Conservation (phyloP, 208 protist genomes). For the Histomonas meleagridis region DNA sequence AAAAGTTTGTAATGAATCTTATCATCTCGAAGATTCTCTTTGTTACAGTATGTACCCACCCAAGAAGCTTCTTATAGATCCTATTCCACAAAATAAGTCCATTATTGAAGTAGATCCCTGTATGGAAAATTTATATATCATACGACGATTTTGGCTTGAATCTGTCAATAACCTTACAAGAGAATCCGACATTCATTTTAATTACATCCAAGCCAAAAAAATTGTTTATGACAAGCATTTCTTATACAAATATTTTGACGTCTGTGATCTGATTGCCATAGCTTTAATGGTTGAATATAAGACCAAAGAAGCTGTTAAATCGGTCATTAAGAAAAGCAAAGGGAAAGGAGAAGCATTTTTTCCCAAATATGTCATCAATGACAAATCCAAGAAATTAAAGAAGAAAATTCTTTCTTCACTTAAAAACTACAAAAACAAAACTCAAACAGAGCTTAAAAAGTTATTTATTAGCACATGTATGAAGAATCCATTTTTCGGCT, state of each 20-base stretch:
- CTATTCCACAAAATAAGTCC: not conserved
- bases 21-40: not conserved
- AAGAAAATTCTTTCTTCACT: not conserved
- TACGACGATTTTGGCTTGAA: conserved; percentile 5
- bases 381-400: not conserved
- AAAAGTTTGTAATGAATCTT: not conserved
- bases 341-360: not conserved
- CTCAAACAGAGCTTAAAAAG: not conserved
- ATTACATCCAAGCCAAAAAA: not conserved
- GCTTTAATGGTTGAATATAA: not conserved
- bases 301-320: not conserved
- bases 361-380: too few relatives aligned
- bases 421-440: not conserved
- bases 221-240: not conserved
- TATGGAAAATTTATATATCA: not conserved
- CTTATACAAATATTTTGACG: not conserved
- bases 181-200: conserved; percentile 24
- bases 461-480: too few relatives aligned
- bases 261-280: not conserved
- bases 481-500: too few relatives aligned
- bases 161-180: not conserved
- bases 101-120: not conserved
- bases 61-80: not conserved
- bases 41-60: not conserved
- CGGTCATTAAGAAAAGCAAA: not conserved